phyloP scores from a whole-genome alignment of 306 rosid species.

The Trichosanthes cucumerina region DNA sequence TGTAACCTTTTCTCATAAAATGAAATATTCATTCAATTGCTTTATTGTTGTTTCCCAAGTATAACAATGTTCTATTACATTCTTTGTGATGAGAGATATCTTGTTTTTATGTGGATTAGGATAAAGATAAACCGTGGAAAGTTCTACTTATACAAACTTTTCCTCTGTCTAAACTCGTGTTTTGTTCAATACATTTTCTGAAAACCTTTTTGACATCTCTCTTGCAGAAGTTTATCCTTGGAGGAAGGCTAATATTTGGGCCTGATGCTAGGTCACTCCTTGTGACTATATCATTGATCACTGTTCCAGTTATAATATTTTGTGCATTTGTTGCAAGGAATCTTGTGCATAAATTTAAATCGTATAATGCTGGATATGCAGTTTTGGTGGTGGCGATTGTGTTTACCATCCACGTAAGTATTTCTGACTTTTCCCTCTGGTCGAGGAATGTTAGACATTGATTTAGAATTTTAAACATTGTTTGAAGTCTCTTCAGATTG shows the following conservation, averaged over 20 bases:
- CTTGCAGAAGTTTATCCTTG: slow-evolving; percentile 73
- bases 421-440: background rate
- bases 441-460: background rate
- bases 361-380: slow-evolving; percentile 60
- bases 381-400: slow-evolving; percentile 56
- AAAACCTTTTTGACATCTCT: background rate
- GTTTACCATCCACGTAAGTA: slow-evolving; percentile 64
- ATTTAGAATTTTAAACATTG: background rate
- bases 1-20: background rate
- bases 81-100: background rate
- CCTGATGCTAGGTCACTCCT: slow-evolving; percentile 79
- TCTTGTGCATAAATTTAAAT: slow-evolving; percentile 64
- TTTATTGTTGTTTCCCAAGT: background rate
- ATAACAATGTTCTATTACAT: background rate
- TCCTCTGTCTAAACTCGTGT: background rate
- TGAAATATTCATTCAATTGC: background rate
- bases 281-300: slow-evolving; percentile 59
- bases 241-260: slow-evolving; percentile 88
- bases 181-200: background rate
- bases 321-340: slow-evolving; percentile 77
- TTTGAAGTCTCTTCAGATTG: background rate
- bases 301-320: slow-evolving; percentile 61
- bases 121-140: background rate
- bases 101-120: background rate
- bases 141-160: background rate